Evolutionary conservation across 176 grass and related monocot species (phyloP).

Genomic region (bread wheat (Triticum aestivum)): DNA sequence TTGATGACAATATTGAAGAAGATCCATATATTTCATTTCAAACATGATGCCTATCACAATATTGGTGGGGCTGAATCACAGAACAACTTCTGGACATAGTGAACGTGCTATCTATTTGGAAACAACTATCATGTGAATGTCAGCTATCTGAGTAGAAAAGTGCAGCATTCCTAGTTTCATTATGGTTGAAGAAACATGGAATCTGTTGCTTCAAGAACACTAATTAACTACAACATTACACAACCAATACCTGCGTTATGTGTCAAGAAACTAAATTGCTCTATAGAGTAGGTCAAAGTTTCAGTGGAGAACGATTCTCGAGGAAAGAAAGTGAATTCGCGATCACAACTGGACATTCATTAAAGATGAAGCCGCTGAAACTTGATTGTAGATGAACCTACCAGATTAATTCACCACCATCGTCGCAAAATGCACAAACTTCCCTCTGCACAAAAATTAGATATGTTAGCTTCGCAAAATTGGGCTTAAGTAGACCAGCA

Average conservation of each 20-base stretch:
- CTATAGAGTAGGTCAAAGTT: neutral
- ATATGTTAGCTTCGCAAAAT: neutral
- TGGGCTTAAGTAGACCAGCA: neutral
- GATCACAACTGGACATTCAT: neutral
- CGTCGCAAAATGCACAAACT: slow-evolving; percentile 62
- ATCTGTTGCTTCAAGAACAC: neutral
- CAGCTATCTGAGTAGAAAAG: neutral
- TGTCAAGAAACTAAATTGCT: neutral
- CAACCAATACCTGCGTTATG: neutral
- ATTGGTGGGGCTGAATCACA: neutral
- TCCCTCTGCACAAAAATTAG: slow-evolving; percentile 21
- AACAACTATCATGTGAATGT: neutral
- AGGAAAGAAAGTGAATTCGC: neutral
- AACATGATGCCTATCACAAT: neutral
- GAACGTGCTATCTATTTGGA: neutral
- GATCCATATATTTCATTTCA: neutral
- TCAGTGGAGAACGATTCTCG: neutral
- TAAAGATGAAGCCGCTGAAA: slow-evolving; percentile 10
- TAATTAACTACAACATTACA: neutral
- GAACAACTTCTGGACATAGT: neutral
- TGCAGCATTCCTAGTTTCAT: neutral
- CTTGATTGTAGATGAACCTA: slow-evolving; percentile 30
- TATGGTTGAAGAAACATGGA: neutral
- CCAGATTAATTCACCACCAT: slow-evolving; percentile 51
- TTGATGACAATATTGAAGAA: neutral